Conservation (phyloP, 257 asterid genomes). For the Rubia yunnanensis region DNA sequence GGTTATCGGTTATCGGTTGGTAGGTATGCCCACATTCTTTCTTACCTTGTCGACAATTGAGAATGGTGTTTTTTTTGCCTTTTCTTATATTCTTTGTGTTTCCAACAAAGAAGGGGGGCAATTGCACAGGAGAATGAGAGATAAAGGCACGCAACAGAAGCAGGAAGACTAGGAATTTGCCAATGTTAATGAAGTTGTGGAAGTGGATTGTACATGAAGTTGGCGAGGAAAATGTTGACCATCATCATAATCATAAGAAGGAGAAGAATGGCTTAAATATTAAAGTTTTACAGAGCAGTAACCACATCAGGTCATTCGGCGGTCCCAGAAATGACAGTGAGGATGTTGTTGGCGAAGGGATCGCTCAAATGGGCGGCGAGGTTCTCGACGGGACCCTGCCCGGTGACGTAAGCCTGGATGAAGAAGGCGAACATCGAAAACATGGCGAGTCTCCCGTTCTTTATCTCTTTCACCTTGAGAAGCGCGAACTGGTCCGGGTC, state of each 20-base stretch:
- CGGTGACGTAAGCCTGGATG: slow-evolving; percentile 91
- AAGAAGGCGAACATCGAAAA: slow-evolving; percentile 90
- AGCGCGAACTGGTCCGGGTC: slow-evolving; percentile 96
- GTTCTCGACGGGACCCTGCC: slow-evolving; percentile 91
- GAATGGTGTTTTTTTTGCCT: too few species aligned
- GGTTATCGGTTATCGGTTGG: too few species aligned
- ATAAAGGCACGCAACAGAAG: background rate
- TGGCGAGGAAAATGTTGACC: slow-evolving; percentile 31
- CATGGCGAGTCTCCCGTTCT: slow-evolving; percentile 94
- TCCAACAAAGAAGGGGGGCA: too few species aligned
- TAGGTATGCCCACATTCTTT: too few species aligned
- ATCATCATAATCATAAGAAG: too few species aligned
- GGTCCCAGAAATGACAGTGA: slow-evolving; percentile 71
- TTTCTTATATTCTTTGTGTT: too few species aligned
- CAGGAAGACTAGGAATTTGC: background rate
- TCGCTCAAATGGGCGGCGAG: slow-evolving; percentile 88
- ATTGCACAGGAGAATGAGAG: too few species aligned
- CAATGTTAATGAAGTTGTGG: too few species aligned
- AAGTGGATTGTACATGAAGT: slow-evolving; percentile 10
- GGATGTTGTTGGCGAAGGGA: slow-evolving; percentile 96
- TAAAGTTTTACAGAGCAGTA: too few species aligned
- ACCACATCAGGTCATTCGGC: slow-evolving; percentile 56
- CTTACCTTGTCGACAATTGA: too few species aligned
- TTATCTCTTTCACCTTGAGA: slow-evolving; percentile 91
- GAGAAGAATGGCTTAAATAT: too few species aligned